phyloP scores from a whole-genome alignment of 257 asterid species.

The Nicotiana undulata region DNA sequence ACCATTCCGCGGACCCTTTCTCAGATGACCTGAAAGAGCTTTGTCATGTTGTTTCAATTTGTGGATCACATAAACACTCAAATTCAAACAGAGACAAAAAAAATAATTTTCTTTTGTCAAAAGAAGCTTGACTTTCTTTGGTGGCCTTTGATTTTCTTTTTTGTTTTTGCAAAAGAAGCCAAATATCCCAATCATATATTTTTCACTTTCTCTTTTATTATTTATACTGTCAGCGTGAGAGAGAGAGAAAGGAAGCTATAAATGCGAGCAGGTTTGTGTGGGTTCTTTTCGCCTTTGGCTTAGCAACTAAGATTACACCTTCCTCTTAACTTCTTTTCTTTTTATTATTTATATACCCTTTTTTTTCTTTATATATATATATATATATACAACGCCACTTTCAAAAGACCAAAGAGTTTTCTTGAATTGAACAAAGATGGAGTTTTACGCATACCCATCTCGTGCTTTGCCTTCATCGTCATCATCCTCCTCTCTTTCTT shows the following conservation, averaged over 20 bases:
- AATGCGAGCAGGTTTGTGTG: conserved; percentile 18
- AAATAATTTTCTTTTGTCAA: background rate
- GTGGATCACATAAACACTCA: too few relatives aligned
- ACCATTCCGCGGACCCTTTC: too few relatives aligned
- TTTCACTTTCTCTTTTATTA: background rate
- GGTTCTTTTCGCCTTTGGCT: conserved; percentile 13
- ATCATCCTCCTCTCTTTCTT: conserved; percentile 34
- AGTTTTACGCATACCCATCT: conserved; percentile 66
- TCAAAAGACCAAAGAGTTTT: background rate
- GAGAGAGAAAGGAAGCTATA: conserved; percentile 10
- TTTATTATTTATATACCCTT: too few relatives aligned
- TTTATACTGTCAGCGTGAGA: too few relatives aligned
- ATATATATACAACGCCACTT: background rate
- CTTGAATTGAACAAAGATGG: conserved; percentile 37
- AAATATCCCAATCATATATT: background rate
- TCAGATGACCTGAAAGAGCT: too few relatives aligned
- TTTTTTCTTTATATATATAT: background rate
- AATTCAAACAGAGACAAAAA: background rate
- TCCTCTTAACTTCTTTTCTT: conserved; percentile 9
- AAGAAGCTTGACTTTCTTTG: conserved; percentile 15
- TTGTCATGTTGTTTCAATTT: too few relatives aligned
- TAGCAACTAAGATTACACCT: conserved; percentile 12
- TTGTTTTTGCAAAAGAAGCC: background rate
- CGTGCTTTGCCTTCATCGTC: conserved; percentile 47
- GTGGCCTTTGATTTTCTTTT: background rate